Evolutionary conservation across 192 early-diverging fungal species (phyloP), one percentile per base, ranked within the genome.

Genomic region (Coemansia pectinata): DNA sequence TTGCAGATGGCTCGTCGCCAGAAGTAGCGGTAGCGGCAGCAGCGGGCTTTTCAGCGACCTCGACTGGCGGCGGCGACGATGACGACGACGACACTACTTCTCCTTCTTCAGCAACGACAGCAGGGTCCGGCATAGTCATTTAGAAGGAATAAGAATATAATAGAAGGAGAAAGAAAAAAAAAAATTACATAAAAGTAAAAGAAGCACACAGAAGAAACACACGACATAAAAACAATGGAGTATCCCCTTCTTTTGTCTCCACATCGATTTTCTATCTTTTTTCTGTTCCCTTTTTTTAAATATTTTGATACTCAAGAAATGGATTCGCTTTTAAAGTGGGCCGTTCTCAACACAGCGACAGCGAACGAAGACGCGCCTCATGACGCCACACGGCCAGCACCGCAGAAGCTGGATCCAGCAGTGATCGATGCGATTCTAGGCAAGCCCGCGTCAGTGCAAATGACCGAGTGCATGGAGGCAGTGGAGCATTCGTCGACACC

Each of bases 391-490:
- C 65, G 59, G 17, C 31, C 60, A 10, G 61, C n/a, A 34, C 74
- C 69, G 21, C 70, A 84, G 53, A 72, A 66, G 14, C 72, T 89
- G 65, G 95, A 98, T 74, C 90, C 96, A 2, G 93, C 86, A 45
- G 82, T 97, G 70, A 85, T 99, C 53, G 95, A 99, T 39, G 89
- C 91, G 15, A 96, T 99, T 63, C 85, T 99, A 29, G 97, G 97
- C 25, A 95, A 95, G 76, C 89, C 92, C 31, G 96, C 96, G 52
- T 87, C 94, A 5, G 88, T 88, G 15, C 84, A 87, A 53, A 97
- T 98, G 95, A 87, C 87, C 72, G 88, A 99, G 63, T 94, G 92
- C 70, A 69, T 97, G 29, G 89, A 87, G 6, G 85, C 87, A 4
- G 86, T 92, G 44, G 84, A 86, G 55, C 72, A 86, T 33, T 44